phyloP scores from a whole-genome alignment of 2,329 filamentous ascomycete genomes.

The Tolypocladium cylindrosporum region DNA sequence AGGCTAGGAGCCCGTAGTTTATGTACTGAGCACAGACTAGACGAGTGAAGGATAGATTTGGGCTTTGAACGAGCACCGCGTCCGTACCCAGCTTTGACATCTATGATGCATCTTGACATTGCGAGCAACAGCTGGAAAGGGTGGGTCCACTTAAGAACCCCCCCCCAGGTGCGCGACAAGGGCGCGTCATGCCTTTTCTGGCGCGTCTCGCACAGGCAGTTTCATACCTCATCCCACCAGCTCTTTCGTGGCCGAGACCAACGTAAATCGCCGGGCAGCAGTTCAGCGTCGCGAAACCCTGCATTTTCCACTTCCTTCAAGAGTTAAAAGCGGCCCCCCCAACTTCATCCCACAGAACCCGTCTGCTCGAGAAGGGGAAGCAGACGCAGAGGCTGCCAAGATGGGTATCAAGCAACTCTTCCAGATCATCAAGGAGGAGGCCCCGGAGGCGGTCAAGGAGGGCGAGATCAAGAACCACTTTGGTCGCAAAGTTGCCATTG shows the following conservation, averaged over 20 bases:
- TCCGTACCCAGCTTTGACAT: background rate
- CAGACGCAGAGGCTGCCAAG: constrained; percentile 11
- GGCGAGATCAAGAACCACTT: constrained; percentile 99
- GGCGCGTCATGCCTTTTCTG: constrained; percentile 18
- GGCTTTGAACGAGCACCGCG: background rate
- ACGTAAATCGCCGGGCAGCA: background rate
- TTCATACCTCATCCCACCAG: background rate
- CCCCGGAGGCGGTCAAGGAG: constrained; percentile 89
- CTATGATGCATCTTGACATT: background rate
- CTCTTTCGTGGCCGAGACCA: background rate
- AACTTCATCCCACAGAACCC: background rate
- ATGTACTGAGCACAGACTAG: background rate
- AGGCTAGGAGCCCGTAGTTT: background rate
- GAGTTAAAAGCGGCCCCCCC: too few relatives aligned
- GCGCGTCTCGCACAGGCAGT: background rate
- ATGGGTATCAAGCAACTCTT: constrained; percentile 68
- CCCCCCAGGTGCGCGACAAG: constrained; percentile 9
- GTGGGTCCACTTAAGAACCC: background rate
- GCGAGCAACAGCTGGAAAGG: background rate
- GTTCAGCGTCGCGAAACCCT: background rate
- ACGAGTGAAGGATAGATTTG: background rate
- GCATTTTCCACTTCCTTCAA: background rate
- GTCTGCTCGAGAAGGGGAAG: background rate
- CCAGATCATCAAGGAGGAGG: constrained; percentile 79
- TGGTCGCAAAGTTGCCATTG: constrained; percentile 94